phyloP scores from a whole-genome alignment of 768 basidiomycete species.

The Lactarius deliciosus region DNA sequence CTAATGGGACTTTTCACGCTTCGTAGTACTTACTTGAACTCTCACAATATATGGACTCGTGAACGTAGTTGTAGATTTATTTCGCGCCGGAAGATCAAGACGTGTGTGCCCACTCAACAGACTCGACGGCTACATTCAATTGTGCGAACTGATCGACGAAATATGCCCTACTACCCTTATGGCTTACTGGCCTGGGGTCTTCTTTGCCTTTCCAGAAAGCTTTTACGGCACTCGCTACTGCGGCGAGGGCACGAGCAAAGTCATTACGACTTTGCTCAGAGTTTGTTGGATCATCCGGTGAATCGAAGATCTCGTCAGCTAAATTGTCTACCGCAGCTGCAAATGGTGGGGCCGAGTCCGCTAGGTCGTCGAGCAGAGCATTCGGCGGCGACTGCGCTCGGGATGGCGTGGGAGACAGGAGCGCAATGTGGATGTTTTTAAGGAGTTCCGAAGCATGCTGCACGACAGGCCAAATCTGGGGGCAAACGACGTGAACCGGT shows the following conservation, averaged over 20 bases:
- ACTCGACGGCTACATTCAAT: constrained; percentile 19
- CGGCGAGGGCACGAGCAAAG: constrained; percentile 20
- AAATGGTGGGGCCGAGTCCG: constrained; percentile 24
- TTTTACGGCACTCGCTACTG: constrained; percentile 21
- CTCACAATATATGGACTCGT: neutral
- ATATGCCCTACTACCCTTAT: constrained; percentile 20
- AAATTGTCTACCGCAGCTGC: constrained; percentile 25
- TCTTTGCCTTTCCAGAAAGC: constrained; percentile 23
- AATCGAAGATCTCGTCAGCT: constrained; percentile 18
- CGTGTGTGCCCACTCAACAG: constrained; percentile 13
- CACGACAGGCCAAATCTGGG: constrained; percentile 19
- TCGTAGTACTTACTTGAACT: neutral
- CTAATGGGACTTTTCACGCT: neutral
- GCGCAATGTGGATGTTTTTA: constrained; percentile 1
- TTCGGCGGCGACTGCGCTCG: constrained; percentile 3
- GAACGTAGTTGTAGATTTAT: neutral
- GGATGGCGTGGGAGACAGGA: constrained; percentile 11
- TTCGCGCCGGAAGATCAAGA: neutral
- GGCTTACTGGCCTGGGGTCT: constrained; percentile 5
- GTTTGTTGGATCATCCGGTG: constrained; percentile 5
- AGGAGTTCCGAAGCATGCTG: constrained; percentile 17
- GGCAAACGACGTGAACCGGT: neutral
- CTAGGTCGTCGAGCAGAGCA: constrained; percentile 20
- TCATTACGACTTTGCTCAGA: constrained; percentile 17
- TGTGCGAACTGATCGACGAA: constrained; percentile 17